phyloP scores from a whole-genome alignment of 495 filamentous ascomycete genomes.

The Endocarpon pusillum region DNA sequence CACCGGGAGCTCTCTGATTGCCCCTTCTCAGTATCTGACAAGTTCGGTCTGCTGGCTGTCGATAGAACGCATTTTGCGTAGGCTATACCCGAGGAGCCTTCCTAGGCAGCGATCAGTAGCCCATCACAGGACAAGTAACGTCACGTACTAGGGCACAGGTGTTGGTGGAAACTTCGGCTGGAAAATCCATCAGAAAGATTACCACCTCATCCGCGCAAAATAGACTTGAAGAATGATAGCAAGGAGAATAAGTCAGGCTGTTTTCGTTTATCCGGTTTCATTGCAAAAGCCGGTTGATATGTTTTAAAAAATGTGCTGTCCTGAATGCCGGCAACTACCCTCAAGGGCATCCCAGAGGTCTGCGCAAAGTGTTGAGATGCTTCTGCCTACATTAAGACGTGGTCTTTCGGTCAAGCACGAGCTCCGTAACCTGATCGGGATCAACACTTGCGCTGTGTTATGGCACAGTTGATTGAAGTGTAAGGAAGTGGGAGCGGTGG shows the following conservation, averaged over 20 bases:
- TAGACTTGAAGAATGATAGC: background rate
- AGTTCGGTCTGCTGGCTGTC: too few species aligned
- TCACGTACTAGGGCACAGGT: conserved; percentile 23
- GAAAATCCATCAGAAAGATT: conserved; percentile 28
- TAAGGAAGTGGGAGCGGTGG: too few species aligned
- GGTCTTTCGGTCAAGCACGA: too few species aligned
- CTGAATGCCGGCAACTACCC: too few species aligned
- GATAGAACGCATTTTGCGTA: background rate
- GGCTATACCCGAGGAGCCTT: conserved; percentile 29
- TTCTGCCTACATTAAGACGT: too few species aligned
- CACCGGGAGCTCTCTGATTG: background rate
- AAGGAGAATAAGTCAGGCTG: conserved; percentile 1
- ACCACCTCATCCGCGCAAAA: conserved; percentile 11
- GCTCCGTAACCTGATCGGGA: too few species aligned
- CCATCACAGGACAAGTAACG: background rate
- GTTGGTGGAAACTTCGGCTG: conserved; percentile 31
- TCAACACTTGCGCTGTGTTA: too few species aligned
- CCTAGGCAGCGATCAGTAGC: conserved; percentile 13
- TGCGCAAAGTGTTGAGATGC: too few species aligned
- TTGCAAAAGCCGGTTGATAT: conserved; percentile 1
- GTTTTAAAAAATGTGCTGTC: too few species aligned
- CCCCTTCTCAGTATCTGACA: background rate
- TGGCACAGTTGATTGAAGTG: too few species aligned
- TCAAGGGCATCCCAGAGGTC: too few species aligned
- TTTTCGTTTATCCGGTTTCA: conserved; percentile 3